Evolutionary conservation across 2,329 filamentous ascomycete genomes (phyloP).

Genomic region (Zymoseptoria pseudotritici): DNA sequence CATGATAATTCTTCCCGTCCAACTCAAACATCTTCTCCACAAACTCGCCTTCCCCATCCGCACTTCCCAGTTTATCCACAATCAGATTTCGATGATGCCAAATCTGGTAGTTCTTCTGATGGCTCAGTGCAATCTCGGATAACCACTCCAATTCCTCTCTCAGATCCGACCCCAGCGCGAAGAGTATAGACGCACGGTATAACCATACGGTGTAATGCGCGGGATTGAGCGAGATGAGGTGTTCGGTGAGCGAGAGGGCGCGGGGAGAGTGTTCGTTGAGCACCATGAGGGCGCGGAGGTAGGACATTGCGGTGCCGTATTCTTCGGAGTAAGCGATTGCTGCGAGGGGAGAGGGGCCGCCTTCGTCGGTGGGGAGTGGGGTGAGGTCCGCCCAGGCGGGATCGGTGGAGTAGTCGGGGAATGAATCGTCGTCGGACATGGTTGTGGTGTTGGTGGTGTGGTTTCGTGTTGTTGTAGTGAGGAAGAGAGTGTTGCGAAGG

Average conservation of each 20-base stretch:
- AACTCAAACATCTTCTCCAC: slow-evolving; percentile 70
- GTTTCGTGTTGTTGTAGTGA: not conserved
- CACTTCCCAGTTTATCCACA: slow-evolving; percentile 39
- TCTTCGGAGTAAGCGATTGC: slow-evolving; percentile 84
- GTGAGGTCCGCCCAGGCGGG: slow-evolving; percentile 76
- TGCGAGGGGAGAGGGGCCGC: slow-evolving; percentile 68
- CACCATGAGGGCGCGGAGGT: slow-evolving; percentile 90
- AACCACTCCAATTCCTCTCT: slow-evolving; percentile 75
- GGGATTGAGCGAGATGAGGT: slow-evolving; percentile 87
- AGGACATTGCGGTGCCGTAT: slow-evolving; percentile 87
- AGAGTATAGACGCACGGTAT: slow-evolving; percentile 75
- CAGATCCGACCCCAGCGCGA: slow-evolving; percentile 58
- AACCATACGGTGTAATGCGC: slow-evolving; percentile 99
- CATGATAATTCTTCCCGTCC: slow-evolving; percentile 96
- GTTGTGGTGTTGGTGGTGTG: not conserved
- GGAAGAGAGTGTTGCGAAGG: not conserved
- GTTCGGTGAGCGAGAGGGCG: slow-evolving; percentile 72
- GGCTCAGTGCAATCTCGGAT: slow-evolving; percentile 69
- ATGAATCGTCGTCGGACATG: slow-evolving; percentile 20
- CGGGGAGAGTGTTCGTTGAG: slow-evolving; percentile 73
- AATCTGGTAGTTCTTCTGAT: slow-evolving; percentile 98
- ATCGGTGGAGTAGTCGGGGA: slow-evolving; percentile 51
- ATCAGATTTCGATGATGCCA: slow-evolving; percentile 62
- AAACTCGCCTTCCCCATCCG: slow-evolving; percentile 58
- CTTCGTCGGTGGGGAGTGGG: slow-evolving; percentile 78